Conservation (phyloP, 257 asterid species). For the Jacaranda mimosifolia region DNA sequence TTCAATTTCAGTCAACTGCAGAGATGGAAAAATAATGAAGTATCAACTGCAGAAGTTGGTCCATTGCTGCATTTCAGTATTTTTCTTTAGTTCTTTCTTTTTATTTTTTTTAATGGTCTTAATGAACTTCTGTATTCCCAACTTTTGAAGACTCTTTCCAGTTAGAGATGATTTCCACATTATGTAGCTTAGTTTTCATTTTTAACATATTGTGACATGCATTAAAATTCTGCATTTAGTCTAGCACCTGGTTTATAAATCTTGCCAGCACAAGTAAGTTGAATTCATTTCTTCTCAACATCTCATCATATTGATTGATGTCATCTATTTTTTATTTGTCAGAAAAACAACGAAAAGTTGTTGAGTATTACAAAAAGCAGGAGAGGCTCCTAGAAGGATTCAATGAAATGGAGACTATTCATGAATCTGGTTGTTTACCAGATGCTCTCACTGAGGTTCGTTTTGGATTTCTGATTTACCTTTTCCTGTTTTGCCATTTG, state of each 20-base stretch:
- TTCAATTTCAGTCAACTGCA: not conserved
- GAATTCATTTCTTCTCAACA: not conserved
- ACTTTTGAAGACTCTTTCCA: not conserved
- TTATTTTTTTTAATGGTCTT: conserved; percentile 3
- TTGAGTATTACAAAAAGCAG: conserved; percentile 85
- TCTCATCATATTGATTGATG: not conserved
- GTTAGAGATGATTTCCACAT: not conserved
- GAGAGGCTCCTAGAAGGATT: conserved; percentile 81
- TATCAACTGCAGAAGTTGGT: conserved; percentile 12
- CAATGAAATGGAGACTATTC: conserved; percentile 84
- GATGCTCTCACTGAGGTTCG: conserved; percentile 73
- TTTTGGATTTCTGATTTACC: conserved; percentile 23
- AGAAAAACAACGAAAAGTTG: conserved; percentile 76
- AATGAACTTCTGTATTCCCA: conserved; percentile 6
- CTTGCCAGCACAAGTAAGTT: not conserved
- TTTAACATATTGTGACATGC: not conserved
- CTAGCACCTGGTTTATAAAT: not conserved
- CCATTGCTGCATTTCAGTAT: not conserved
- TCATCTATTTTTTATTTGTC: not conserved
- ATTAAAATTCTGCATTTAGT: not conserved
- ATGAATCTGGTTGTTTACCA: conserved; percentile 68
- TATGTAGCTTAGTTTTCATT: not conserved
- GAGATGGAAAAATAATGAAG: not conserved
- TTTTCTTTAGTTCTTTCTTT: too few species aligned
- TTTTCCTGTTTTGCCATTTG: not conserved